Evolutionary conservation across 176 grass and related monocot species (phyloP).

Genomic region (Avena eriantha): DNA sequence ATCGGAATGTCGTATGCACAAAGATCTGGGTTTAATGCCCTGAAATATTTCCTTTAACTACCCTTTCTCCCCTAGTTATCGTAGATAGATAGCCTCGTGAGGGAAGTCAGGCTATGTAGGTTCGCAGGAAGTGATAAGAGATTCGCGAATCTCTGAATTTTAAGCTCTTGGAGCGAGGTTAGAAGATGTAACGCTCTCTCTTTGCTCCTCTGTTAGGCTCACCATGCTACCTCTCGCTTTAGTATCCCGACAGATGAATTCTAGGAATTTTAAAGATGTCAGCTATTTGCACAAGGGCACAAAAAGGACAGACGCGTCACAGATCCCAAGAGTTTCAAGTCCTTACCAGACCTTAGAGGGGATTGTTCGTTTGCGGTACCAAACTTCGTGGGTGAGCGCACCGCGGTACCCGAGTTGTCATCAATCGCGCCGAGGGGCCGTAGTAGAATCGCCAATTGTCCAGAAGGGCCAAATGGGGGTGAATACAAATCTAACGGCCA

Average conservation of each 20-base stretch:
- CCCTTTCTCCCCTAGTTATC: too few relatives aligned
- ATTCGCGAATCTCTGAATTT: not conserved
- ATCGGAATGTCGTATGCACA: too few relatives aligned
- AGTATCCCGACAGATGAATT: fast-evolving
- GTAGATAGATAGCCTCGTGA: not conserved
- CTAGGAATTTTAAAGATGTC: not conserved
- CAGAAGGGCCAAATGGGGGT: too few relatives aligned
- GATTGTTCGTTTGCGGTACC: too few relatives aligned
- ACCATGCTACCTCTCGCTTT: not conserved
- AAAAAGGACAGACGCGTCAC: not conserved
- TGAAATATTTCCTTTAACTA: too few relatives aligned
- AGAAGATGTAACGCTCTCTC: constrained; percentile 10
- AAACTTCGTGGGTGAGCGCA: too few relatives aligned
- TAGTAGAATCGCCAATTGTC: too few relatives aligned
- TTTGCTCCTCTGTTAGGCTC: not conserved
- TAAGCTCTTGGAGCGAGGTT: not conserved
- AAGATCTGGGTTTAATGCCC: too few relatives aligned
- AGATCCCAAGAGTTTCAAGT: not conserved
- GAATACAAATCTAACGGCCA: too few relatives aligned
- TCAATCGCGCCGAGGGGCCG: too few relatives aligned
- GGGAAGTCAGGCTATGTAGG: constrained; percentile 23
- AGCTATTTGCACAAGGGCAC: constrained; percentile 4
- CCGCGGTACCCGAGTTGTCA: too few relatives aligned
- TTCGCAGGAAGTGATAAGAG: constrained; percentile 31
- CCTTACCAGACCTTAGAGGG: not conserved